These are phyloP conservation scores for Trypanosoma boissoni DNA, from an alignment of 208 protist genomes.

Conservation along the genomic window DNA sequence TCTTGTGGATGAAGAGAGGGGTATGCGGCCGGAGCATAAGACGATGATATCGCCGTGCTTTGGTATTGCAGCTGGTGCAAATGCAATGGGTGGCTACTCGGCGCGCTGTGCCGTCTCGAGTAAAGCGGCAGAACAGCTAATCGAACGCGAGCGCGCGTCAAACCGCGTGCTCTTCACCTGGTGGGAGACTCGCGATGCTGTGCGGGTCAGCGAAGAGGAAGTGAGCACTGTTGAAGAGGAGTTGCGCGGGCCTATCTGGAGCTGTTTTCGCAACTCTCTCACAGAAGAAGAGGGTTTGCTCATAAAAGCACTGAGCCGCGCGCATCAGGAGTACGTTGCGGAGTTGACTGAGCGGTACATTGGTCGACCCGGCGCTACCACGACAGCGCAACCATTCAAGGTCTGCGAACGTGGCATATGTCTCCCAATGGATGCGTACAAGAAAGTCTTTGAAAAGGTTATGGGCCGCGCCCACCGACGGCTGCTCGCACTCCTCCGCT, in stretches of 20 bases:
- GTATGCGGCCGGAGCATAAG: conserved; percentile 3
- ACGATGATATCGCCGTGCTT: conserved; percentile 20
- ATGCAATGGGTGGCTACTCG: conserved; percentile 15
- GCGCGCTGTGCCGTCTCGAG: conserved; percentile 9
- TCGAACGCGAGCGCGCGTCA: conserved; percentile 14
- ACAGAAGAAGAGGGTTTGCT: conserved; percentile 52
- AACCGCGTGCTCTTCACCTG: conserved; percentile 41
- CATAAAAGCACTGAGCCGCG: conserved; percentile 27
- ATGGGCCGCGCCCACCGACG: conserved; percentile 16
- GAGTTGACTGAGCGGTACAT: background rate
- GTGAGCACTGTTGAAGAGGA: conserved; percentile 26
- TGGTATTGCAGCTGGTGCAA: conserved; percentile 23
- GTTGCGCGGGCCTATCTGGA: conserved; percentile 35
- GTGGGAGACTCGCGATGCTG: conserved; percentile 53
- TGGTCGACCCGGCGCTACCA: background rate
- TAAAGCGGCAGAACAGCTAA: conserved; percentile 1
- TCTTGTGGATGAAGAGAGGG: conserved; percentile 9
- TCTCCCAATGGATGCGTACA: conserved; percentile 23
- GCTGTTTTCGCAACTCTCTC: conserved; percentile 37
- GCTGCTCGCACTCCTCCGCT: conserved; percentile 21
- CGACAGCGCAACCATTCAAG: background rate
- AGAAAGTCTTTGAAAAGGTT: conserved; percentile 18
- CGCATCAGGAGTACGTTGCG: background rate
- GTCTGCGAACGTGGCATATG: conserved; percentile 20
- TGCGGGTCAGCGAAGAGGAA: conserved; percentile 28